Evolutionary conservation across 169 alveolate species (phyloP), one percentile per base, ranked within the genome.

Genomic region (Miamiensis avidus): DNA sequence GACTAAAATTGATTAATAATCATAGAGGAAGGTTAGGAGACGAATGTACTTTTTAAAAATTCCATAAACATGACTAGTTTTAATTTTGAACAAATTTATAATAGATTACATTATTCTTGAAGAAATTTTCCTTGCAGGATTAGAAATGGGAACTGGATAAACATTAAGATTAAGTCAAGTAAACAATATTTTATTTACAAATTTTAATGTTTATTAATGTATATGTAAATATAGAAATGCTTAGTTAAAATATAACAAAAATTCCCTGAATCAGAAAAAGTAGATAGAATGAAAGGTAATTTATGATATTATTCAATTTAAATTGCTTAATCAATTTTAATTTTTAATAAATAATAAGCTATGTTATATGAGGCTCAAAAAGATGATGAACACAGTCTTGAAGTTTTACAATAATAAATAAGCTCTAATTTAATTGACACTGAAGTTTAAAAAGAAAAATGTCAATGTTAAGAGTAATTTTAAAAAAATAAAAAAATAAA

Each of bases 221-320:
- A n/a, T n/a, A n/a, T n/a, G n/a, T n/a, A n/a, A n/a, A n/a, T n/a
- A 1, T 77, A 77, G 82, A 77, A 77, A 77, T 77, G 82, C 11
- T 69, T 77, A 27, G 33, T 32, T 33, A 33, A 30, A 25, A 32
- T 77, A 77, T 25, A 31, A 77, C 27, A 27, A 32, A 77, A 33
- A 29, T 77, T 77, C 82, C 82, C 82, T 77, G 72, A 33, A 28
- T 77, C 82, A 0, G 74, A 64, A 25, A 77, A 77, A 33, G 64
- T 77, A n/a, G 64, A n/a, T 31, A 33, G 34, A 33, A 77, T 77
- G 82, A 0, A 31, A 34, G 34, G 82, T 77, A 77, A 77, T 20
- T 31, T 0, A 11, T 11, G 20, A 49, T 11, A 20, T 20, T 11
- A 77, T 0, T 11, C 69, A 49, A 49, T 49, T 49, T 49, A 49